Percentiles rank a stretch among this genome's conserved stretches.
phyloP scores from a whole-genome alignment of 495 filamentous ascomycete species.

The Cladorrhinum samala region DNA sequence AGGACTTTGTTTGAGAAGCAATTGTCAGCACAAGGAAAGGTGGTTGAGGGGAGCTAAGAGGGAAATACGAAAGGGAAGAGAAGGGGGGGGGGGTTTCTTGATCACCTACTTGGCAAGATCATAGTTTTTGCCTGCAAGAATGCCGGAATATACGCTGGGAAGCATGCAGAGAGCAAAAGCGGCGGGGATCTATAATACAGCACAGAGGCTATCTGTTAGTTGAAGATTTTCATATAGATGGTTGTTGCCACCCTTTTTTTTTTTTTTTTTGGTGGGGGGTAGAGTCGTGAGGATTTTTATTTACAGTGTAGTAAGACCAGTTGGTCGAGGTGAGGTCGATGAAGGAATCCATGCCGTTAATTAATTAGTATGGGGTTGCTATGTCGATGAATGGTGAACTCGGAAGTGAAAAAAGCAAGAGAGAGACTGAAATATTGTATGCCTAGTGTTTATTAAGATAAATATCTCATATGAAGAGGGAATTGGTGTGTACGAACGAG shows the following conservation, averaged over 20 bases:
- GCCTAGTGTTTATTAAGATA: too few relatives aligned
- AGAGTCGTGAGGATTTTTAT: conserved; percentile 4
- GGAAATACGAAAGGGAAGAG: neutral
- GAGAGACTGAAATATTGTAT: too few relatives aligned
- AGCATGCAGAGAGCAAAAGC: conserved; percentile 36
- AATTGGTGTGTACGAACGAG: too few relatives aligned
- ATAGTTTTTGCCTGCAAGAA: conserved; percentile 35
- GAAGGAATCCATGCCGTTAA: conserved; percentile 34
- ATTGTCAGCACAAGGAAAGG: too few relatives aligned
- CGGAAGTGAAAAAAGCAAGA: too few relatives aligned
- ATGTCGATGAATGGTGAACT: neutral
- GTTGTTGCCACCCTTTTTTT: neutral
- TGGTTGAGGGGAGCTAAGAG: conserved; percentile 6
- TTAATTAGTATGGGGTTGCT: neutral
- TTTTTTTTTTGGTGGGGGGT: neutral
- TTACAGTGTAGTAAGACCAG: conserved; percentile 43
- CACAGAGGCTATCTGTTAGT: neutral
- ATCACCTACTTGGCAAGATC: conserved; percentile 30
- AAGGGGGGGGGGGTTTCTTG: too few relatives aligned
- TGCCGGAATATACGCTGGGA: conserved; percentile 31
- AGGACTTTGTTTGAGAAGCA: too few relatives aligned
- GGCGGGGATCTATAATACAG: conserved; percentile 35
- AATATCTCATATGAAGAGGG: too few relatives aligned
- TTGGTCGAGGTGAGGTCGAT: conserved; percentile 36
- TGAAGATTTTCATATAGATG: neutral